Percentiles rank a stretch among this genome's conserved stretches.
phyloP scores from a whole-genome alignment of 352 stramenopile species.

The Pythium phragmitis region DNA sequence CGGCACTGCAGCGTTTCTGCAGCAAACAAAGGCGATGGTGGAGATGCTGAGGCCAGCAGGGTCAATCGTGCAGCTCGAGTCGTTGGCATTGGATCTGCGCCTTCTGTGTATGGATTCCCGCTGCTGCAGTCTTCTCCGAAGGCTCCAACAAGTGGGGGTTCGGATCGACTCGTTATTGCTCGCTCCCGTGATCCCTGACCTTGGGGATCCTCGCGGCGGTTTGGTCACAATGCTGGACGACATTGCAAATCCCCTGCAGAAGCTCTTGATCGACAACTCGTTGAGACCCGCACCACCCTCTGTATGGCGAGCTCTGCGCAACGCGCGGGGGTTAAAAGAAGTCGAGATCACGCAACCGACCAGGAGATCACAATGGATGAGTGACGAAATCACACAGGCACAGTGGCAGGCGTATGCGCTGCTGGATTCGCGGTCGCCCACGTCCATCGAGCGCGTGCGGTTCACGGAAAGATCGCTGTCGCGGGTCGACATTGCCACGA shows the following conservation, averaged over 20 bases:
- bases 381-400: background rate
- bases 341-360: slow-evolving; percentile 15
- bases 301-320: slow-evolving; percentile 12
- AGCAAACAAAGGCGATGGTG: background rate
- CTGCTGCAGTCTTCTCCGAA: background rate
- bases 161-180: slow-evolving; percentile 14
- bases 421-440: slow-evolving; percentile 17
- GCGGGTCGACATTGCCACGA: slow-evolving; percentile 5
- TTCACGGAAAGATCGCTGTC: slow-evolving; percentile 15
- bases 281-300: slow-evolving; percentile 4
- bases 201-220: background rate
- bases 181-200: background rate
- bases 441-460: slow-evolving; percentile 16
- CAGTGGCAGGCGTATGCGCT: slow-evolving; percentile 24
- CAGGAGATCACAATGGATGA: background rate
- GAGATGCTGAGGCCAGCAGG: background rate
- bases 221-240: slow-evolving; percentile 12
- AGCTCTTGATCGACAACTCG: slow-evolving; percentile 13
- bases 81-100: slow-evolving; percentile 8
- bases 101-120: slow-evolving; percentile 11
- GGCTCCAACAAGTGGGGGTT: slow-evolving; percentile 5
- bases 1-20: slow-evolving; percentile 10
- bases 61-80: background rate
- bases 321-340: slow-evolving; percentile 8
- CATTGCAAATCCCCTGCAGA: slow-evolving; percentile 3